A percentile compares a stretch with the other conserved stretches of the same genome.
These are phyloP conservation scores for Cotoneaster glaucophyllus DNA, from an alignment of 306 rosid species.

Conservation along the genomic window DNA sequence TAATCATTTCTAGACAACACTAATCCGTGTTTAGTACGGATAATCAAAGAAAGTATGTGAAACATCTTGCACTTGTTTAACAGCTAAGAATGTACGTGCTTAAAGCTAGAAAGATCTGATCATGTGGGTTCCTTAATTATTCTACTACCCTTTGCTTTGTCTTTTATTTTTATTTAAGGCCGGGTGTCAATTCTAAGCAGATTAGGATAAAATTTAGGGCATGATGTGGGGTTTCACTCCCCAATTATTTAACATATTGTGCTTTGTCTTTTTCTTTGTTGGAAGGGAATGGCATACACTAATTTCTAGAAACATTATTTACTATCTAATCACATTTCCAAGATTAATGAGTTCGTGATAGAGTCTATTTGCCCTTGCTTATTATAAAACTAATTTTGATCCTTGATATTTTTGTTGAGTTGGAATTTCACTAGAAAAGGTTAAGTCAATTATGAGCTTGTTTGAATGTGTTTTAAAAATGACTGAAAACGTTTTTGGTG, in stretches of 20 bases:
- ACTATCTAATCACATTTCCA: conserved; percentile 2
- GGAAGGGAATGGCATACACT: conserved; percentile 11
- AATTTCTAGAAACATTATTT: conserved; percentile 45
- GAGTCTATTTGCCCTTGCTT: not conserved
- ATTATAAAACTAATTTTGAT: conserved; percentile 1
- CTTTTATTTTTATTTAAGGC: conserved; percentile 8
- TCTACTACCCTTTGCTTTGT: not conserved
- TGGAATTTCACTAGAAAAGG: conserved; percentile 44
- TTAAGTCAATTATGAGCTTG: conserved; percentile 1
- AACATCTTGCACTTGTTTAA: conserved; percentile 25
- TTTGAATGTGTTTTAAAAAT: no score
- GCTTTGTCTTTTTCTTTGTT: conserved; percentile 16
- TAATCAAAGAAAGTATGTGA: conserved; percentile 13
- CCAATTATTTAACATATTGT: conserved; percentile 26
- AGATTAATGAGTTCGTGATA: conserved; percentile 9
- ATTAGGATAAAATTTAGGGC: conserved; percentile 42
- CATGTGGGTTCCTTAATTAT: conserved; percentile 19
- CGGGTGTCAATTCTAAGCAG: conserved; percentile 41
- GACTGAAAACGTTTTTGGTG: accelerated
- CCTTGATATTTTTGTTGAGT: conserved; percentile 33
- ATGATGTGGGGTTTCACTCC: conserved; percentile 35
- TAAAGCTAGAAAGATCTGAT: conserved; percentile 20
- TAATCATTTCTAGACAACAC: conserved; percentile 11
- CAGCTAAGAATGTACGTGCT: conserved; percentile 45
- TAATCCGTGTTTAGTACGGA: conserved; percentile 48